Evolutionary conservation across 768 basidiomycete species (phyloP), one percentile per base, ranked within the genome.

Genomic region (Lactifluus hygrophoroides): DNA sequence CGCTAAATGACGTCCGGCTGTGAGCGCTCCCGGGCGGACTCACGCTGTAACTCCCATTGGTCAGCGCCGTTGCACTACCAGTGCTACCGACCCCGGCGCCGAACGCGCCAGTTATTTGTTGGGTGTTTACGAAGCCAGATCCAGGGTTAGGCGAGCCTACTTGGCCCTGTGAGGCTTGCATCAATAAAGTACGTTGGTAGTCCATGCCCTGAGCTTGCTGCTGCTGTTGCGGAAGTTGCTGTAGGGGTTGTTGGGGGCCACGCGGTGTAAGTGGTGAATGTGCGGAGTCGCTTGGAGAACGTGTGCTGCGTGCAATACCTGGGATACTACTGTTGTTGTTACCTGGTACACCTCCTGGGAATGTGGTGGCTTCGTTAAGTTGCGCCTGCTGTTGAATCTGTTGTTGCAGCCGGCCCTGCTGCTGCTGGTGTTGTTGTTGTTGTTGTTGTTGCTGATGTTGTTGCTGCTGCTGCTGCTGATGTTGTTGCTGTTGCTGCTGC

Each of bases 251-350:
- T 61, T 67, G 65, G 42, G 67, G 17, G 19, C 51, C 56, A 40
- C 55, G 71, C 25, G 75, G 74, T 5, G 73, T 75, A 65, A 73
- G 73, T 1, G 76, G 76, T 2, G 76, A 78, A 54, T 74, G 73
- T 2, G 74, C 73, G 35, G 77, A 74, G 59, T 89, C 87, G 17
- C 85, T 82, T n/a, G 88, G 88, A 42, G 88, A 88, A 55, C 86
- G 77, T 50, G 81, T 80, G 64, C 83, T 88, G 65, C 88, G 76
- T 21, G 87, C 85, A 52, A 90, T 90, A 13, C 86, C 86, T 0
- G 85, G 86, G 53, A 88, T 75, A 71, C 64, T 35, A 21, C 27
- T 13, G 17, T 23, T 70, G 66, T 51, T 70, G 66, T 60, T 71
- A 34, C 63, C 64, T 11, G 66, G 58, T 68, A 49, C 72, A 45